A percentile compares a stretch with the other conserved stretches of the same genome.
Evolutionary conservation across 1,284 basidiomycete genomes (phyloP).

Genomic region (Ceratobasidium papillatum): DNA sequence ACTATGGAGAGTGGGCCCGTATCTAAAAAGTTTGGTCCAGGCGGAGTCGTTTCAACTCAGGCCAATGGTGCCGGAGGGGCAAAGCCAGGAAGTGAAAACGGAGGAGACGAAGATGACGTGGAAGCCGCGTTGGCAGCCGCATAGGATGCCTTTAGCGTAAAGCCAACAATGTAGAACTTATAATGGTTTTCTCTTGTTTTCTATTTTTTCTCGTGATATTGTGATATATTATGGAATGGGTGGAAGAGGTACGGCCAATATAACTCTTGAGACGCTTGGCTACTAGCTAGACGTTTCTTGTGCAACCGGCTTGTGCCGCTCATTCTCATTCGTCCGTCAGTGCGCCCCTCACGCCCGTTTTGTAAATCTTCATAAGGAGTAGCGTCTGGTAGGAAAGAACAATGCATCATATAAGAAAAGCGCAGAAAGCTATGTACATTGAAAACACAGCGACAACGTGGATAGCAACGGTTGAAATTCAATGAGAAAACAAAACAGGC

Average conservation of each 20-base stretch:
- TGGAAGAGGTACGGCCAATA: not conserved
- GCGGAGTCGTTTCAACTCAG: not conserved
- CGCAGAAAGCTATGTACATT: not conserved
- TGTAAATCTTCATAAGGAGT: too few relatives aligned
- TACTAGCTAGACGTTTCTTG: not conserved
- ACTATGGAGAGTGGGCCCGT: slow-evolving; percentile 31
- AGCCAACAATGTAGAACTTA: slow-evolving; percentile 26
- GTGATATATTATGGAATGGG: slow-evolving; percentile 19
- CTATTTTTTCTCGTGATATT: slow-evolving; percentile 6
- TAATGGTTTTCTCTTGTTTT: slow-evolving; percentile 26
- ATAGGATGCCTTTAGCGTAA: not conserved
- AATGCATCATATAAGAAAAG: too few relatives aligned
- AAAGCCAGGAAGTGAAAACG: slow-evolving; percentile 25
- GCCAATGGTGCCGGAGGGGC: not conserved
- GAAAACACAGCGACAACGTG: not conserved
- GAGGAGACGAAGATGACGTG: slow-evolving; percentile 36
- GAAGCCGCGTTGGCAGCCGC: slow-evolving; percentile 34
- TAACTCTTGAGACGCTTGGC: not conserved
- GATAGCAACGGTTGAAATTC: too few relatives aligned
- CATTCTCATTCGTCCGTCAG: not conserved
- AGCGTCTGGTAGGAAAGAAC: too few relatives aligned
- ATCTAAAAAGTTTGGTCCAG: slow-evolving; percentile 36
- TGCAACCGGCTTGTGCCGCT: not conserved
- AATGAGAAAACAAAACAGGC: not conserved
- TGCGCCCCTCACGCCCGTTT: not conserved